A percentile compares a stretch with the other conserved stretches of the same genome.
phyloP scores from a whole-genome alignment of 73 alveolate species.

The Tetrahymena borealis region DNA sequence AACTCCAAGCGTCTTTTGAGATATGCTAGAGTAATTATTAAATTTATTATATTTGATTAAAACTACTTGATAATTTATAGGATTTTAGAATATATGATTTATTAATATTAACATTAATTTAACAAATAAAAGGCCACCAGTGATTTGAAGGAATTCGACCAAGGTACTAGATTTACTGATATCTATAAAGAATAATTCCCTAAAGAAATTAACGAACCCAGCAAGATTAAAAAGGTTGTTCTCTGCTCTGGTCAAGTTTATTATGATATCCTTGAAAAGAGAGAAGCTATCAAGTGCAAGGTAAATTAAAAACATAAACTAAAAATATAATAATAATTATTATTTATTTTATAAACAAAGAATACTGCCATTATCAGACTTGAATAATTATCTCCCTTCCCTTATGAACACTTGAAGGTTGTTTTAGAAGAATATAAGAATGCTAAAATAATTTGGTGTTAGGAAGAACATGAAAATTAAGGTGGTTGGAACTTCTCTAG shows the following conservation, averaged over 20 bases:
- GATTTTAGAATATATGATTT: too few species aligned
- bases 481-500: conserved; percentile 32
- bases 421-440: conserved; percentile 1
- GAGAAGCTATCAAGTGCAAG: conserved; percentile 20
- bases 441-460: conserved; percentile 27
- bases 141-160: background rate
- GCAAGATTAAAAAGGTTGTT: conserved; percentile 14
- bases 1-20: conserved; percentile 72
- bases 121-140: background rate
- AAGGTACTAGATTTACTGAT: conserved; percentile 1
- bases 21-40: conserved; percentile 49
- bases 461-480: conserved; percentile 34
- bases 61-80: background rate
- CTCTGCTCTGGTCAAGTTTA: conserved; percentile 29
- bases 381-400: conserved; percentile 42
- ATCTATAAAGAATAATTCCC: conserved; percentile 22
- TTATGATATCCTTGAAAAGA: conserved; percentile 17
- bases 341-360: background rate
- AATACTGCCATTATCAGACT: conserved; percentile 26
- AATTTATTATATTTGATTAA: background rate
- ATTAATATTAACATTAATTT: too few species aligned
- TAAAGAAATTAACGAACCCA: conserved; percentile 1
- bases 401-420: conserved; percentile 15
- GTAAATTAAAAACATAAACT: background rate
- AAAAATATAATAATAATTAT: background rate